Evolutionary conservation across 2,329 filamentous ascomycete genomes (phyloP).

Genomic region (Nothophoma quercina): DNA sequence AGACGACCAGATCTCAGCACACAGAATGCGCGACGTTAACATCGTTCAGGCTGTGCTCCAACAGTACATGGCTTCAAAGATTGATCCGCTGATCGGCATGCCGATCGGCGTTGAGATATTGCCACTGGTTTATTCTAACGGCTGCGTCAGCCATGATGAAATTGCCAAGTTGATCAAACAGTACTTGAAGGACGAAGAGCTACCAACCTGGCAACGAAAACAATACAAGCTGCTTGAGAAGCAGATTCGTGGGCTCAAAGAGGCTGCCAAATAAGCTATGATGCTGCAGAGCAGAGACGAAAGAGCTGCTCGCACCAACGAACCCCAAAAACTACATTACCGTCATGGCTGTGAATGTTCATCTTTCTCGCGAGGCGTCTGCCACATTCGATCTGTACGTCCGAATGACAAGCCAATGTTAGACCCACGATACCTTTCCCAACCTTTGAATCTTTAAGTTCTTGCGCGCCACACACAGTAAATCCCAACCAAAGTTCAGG

Average conservation of each 20-base stretch:
- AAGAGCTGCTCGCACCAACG: constrained; percentile 19
- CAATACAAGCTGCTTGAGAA: constrained; percentile 11
- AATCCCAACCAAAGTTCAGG: constrained; percentile 37
- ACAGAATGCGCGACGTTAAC: constrained; percentile 31
- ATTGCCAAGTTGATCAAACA: not conserved
- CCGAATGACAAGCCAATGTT: constrained; percentile 45
- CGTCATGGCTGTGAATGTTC: constrained; percentile 36
- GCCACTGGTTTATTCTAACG: constrained; percentile 31
- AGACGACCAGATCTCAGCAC: constrained; percentile 3
- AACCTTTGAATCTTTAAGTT: constrained; percentile 53
- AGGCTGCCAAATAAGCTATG: constrained; percentile 8
- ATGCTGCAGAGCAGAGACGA: constrained; percentile 17
- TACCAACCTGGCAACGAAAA: not conserved
- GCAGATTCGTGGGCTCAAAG: constrained; percentile 3
- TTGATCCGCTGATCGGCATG: constrained; percentile 27
- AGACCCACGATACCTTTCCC: constrained; percentile 52
- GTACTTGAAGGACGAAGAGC: not conserved
- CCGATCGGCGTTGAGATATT: constrained; percentile 36
- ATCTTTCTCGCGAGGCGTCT: constrained; percentile 50
- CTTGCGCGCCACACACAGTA: constrained; percentile 42
- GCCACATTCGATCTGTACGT: constrained; percentile 50
- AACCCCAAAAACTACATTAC: constrained; percentile 34
- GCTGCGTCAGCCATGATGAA: constrained; percentile 5
- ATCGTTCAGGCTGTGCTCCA: constrained; percentile 22
- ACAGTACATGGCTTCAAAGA: constrained; percentile 28